Evolutionary conservation across 2,329 filamentous ascomycete species (phyloP).

Genomic region (Zasmidium citrigriseum): DNA sequence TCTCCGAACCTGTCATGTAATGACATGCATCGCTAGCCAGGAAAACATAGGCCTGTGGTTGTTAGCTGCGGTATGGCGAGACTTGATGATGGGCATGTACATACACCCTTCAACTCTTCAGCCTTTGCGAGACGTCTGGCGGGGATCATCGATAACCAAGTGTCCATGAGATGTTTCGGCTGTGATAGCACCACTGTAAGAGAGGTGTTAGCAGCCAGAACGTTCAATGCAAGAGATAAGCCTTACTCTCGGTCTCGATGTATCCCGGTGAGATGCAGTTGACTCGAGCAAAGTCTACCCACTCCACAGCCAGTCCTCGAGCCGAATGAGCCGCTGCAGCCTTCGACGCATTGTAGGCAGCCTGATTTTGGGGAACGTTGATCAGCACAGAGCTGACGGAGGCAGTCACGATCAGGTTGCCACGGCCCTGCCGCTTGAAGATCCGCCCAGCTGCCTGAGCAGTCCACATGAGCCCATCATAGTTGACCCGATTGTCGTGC

Average conservation of each 20-base stretch:
- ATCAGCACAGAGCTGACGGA: constrained; percentile 79
- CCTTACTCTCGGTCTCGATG: constrained; percentile 58
- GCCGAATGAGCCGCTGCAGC: constrained; percentile 62
- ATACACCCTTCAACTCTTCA: constrained; percentile 48
- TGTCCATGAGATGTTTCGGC: constrained; percentile 55
- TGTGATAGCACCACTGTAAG: constrained; percentile 56
- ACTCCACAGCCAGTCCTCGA: constrained; percentile 66
- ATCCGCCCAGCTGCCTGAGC: constrained; percentile 85
- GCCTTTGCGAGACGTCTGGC: constrained; percentile 62
- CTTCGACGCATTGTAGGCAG: constrained; percentile 65
- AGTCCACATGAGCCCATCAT: constrained; percentile 83
- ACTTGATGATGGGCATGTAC: no score
- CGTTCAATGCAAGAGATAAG: no score
- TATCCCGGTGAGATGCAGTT: constrained; percentile 70
- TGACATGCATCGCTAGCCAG: constrained; percentile 23
- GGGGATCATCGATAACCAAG: constrained; percentile 65
- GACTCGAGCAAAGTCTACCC: constrained; percentile 68
- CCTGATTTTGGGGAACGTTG: constrained; percentile 76
- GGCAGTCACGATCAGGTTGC: constrained; percentile 66
- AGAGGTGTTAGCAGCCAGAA: constrained; percentile 47
- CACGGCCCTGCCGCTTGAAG: constrained; percentile 66
- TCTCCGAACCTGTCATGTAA: constrained; percentile 54
- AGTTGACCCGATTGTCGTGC: constrained; percentile 79
- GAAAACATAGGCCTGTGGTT: no score
- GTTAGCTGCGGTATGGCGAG: no score